A percentile compares a stretch with the other conserved stretches of the same genome.
Evolutionary conservation across 176 grass and related monocot genomes (phyloP).

Genomic region (Saccharum spontaneum): DNA sequence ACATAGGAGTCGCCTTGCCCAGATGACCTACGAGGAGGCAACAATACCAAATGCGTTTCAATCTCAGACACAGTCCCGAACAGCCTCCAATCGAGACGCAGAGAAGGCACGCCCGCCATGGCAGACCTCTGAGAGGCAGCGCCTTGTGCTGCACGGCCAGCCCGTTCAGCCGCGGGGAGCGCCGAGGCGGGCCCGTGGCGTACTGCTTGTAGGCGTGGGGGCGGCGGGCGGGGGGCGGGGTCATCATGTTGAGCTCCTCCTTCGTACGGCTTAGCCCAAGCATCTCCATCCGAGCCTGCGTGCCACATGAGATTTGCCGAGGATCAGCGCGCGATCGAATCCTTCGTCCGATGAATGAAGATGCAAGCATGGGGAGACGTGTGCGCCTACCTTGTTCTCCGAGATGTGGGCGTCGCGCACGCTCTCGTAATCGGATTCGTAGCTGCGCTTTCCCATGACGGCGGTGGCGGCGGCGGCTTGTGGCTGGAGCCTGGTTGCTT

Average conservation of each 20-base stretch:
- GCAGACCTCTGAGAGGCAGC: slow-evolving; percentile 23
- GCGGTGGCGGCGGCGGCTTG: background rate
- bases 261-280: slow-evolving; percentile 47
- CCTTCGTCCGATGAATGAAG: background rate
- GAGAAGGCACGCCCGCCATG: background rate
- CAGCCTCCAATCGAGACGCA: background rate
- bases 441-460: slow-evolving; percentile 37
- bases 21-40: background rate
- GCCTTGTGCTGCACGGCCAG: background rate
- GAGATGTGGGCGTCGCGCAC: slow-evolving; percentile 59
- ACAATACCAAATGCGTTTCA: background rate
- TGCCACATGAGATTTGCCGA: background rate
- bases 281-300: slow-evolving; percentile 65
- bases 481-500: background rate
- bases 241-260: slow-evolving; percentile 49
- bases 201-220: slow-evolving; percentile 1
- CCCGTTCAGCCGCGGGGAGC: slow-evolving; percentile 36
- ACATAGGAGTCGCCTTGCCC: background rate
- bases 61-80: background rate
- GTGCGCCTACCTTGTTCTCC: slow-evolving; percentile 54
- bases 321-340: too few species aligned
- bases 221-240: slow-evolving; percentile 47
- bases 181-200: slow-evolving; percentile 23
- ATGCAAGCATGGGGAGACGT: background rate
- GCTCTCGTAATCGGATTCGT: slow-evolving; percentile 57